phyloP scores from a whole-genome alignment of 73 alveolate genomes.

The Durusdinium trenchii region DNA sequence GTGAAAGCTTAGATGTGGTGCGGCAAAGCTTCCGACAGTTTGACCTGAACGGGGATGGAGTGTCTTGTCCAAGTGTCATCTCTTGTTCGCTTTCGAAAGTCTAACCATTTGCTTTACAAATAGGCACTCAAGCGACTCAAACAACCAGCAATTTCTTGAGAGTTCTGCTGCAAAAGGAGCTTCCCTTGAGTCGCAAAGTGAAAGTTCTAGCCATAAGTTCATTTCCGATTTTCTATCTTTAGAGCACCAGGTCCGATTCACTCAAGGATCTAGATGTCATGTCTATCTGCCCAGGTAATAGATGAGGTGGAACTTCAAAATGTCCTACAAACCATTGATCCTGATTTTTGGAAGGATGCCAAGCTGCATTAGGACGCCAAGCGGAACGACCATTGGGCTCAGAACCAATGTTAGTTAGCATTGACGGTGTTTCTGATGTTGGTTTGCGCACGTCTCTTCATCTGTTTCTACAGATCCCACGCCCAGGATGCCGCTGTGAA shows the following conservation, averaged over 20 bases:
- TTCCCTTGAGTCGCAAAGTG: no score
- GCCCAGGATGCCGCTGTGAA: conserved; percentile 36
- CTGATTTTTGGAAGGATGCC: conserved; percentile 49
- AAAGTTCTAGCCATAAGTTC: no score
- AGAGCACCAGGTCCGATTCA: no score
- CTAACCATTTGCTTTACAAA: no score
- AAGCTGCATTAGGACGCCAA: background rate
- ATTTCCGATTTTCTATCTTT: no score
- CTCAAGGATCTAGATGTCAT: background rate
- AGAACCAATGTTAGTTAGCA: background rate
- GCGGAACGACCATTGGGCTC: background rate
- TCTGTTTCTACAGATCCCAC: background rate
- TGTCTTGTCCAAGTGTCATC: no score
- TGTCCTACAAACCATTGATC: conserved; percentile 49
- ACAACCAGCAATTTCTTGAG: no score
- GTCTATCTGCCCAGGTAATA: background rate
- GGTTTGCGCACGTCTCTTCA: background rate
- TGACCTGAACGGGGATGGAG: conserved; percentile 80
- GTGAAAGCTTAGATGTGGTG: background rate
- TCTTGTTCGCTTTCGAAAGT: no score
- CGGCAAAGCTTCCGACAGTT: conserved; percentile 63
- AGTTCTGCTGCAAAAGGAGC: no score
- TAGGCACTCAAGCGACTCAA: no score
- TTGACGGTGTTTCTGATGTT: background rate
- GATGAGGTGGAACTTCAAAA: conserved; percentile 44